A percentile compares a stretch with the other conserved stretches of the same genome.
Evolutionary conservation across 1,284 basidiomycete genomes (phyloP).

Genomic region (Moesziomyces sp.): DNA sequence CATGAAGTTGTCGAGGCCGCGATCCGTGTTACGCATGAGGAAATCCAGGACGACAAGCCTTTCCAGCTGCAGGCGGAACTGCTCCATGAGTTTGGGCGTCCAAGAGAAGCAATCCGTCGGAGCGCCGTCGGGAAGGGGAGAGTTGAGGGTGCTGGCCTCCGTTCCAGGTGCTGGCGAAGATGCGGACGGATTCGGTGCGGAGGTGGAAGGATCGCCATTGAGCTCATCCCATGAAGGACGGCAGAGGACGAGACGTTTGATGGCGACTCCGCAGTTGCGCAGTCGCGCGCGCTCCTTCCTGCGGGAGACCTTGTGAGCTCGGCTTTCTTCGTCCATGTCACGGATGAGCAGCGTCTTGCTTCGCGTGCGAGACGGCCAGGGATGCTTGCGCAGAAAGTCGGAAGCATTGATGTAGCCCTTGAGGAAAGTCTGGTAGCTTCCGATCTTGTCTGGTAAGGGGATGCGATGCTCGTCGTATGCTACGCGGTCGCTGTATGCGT

Average conservation of each 20-base stretch:
- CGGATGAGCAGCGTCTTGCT: conserved; percentile 65
- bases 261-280: conserved; percentile 55
- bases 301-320: conserved; percentile 59
- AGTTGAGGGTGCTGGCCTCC: not conserved
- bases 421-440: conserved; percentile 88
- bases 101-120: conserved; percentile 75
- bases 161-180: not conserved
- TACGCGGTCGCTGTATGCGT: conserved; percentile 58
- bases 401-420: conserved; percentile 87
- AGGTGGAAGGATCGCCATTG: conserved; percentile 28
- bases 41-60: conserved; percentile 78
- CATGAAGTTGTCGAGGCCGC: conserved; percentile 70
- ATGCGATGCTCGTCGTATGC: conserved; percentile 42
- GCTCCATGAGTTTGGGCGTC: conserved; percentile 79
- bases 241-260: conserved; percentile 63
- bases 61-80: conserved; percentile 86
- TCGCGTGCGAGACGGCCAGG: conserved; percentile 86
- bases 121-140: not conserved
- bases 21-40: conserved; percentile 83
- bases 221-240: conserved; percentile 81
- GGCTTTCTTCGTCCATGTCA: conserved; percentile 84
- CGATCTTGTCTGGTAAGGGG: conserved; percentile 71
- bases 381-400: conserved; percentile 83
- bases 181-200: not conserved
- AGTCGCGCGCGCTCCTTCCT: conserved; percentile 55